A percentile compares a stretch with the other conserved stretches of the same genome.
phyloP scores from a whole-genome alignment of 2,329 filamentous ascomycete species.

The Cercospora canescens region DNA sequence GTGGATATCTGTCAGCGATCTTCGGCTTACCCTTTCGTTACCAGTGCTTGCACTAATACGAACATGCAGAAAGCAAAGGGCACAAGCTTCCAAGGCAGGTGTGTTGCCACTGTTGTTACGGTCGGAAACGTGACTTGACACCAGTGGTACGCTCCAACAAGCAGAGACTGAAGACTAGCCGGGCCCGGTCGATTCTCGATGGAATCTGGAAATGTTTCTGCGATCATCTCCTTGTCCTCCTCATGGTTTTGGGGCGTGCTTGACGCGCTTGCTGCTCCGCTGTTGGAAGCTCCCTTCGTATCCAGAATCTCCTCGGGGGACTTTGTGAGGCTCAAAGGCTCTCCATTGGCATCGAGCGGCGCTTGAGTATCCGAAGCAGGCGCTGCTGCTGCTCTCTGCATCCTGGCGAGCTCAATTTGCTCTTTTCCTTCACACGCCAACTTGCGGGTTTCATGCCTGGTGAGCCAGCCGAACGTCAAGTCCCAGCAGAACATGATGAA shows the following conservation, averaged over 20 bases:
- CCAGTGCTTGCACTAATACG: constrained; percentile 69
- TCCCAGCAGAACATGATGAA: constrained; percentile 70
- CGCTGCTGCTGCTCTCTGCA: constrained; percentile 37
- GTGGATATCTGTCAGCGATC: too few species aligned
- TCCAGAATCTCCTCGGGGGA: constrained; percentile 5
- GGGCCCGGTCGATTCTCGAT: constrained; percentile 10
- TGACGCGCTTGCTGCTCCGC: neutral
- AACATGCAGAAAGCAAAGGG: constrained; percentile 77
- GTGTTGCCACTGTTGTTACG: constrained; percentile 62
- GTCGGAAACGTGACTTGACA: constrained; percentile 71
- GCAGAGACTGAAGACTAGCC: constrained; percentile 56
- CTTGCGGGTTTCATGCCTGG: constrained; percentile 62
- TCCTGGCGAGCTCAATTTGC: constrained; percentile 48
- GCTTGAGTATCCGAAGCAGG: neutral
- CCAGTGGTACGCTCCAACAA: constrained; percentile 55
- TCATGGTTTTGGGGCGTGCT: neutral
- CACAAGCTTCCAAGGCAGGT: constrained; percentile 67
- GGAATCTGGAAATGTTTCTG: neutral
- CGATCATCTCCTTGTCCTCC: neutral
- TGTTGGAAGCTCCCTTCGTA: neutral
- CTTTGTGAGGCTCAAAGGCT: neutral
- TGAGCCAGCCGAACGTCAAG: constrained; percentile 61
- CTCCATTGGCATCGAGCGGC: constrained; percentile 8
- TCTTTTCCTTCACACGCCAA: constrained; percentile 57
- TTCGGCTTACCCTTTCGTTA: constrained; percentile 59